Evolutionary conservation across 164 flowering plant genomes (phyloP).

Genomic region (Nelumbo lutea): DNA sequence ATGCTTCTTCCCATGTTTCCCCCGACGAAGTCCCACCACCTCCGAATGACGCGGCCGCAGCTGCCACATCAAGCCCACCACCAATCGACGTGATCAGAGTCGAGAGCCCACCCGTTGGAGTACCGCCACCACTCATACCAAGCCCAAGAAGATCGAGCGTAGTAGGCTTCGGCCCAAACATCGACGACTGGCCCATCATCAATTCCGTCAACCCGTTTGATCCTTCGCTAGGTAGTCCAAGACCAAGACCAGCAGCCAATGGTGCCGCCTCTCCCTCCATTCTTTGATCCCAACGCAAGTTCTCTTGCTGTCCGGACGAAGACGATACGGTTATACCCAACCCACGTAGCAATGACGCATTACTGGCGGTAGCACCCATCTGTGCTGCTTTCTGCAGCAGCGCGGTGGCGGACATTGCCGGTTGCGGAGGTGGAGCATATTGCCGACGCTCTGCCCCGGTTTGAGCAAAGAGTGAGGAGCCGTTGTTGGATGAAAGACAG

Average conservation of each 20-base stretch:
- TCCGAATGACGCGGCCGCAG: slow-evolving; percentile 37
- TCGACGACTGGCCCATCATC: slow-evolving; percentile 31
- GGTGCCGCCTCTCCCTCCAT: slow-evolving; percentile 19
- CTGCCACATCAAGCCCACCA: slow-evolving; percentile 46
- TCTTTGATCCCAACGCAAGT: slow-evolving; percentile 18
- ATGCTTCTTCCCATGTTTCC: slow-evolving; percentile 21
- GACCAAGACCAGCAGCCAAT: slow-evolving; percentile 32
- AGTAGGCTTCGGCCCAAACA: slow-evolving; percentile 40
- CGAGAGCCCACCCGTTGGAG: slow-evolving; percentile 30
- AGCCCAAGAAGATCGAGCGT: slow-evolving; percentile 67
- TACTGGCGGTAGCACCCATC: slow-evolving; percentile 57
- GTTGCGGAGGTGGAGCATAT: slow-evolving; percentile 30
- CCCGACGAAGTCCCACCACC: slow-evolving; percentile 27
- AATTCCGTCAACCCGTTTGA: slow-evolving; percentile 30
- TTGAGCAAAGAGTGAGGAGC: slow-evolving; percentile 25
- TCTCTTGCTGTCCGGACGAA: slow-evolving; percentile 16
- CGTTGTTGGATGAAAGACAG: slow-evolving; percentile 39
- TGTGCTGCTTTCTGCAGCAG: slow-evolving; percentile 74
- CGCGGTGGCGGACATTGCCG: slow-evolving; percentile 75
- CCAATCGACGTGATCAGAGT: slow-evolving; percentile 64
- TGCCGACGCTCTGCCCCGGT: slow-evolving; percentile 23
- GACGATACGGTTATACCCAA: slow-evolving; percentile 39
- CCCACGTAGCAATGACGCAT: slow-evolving; percentile 51
- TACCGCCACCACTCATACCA: slow-evolving; percentile 38
- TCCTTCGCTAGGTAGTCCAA: slow-evolving; percentile 31